These are phyloP conservation scores for Anthracocystis panici-leucophaei DNA, from an alignment of 1,284 basidiomycete genomes.

Conservation along the genomic window DNA sequence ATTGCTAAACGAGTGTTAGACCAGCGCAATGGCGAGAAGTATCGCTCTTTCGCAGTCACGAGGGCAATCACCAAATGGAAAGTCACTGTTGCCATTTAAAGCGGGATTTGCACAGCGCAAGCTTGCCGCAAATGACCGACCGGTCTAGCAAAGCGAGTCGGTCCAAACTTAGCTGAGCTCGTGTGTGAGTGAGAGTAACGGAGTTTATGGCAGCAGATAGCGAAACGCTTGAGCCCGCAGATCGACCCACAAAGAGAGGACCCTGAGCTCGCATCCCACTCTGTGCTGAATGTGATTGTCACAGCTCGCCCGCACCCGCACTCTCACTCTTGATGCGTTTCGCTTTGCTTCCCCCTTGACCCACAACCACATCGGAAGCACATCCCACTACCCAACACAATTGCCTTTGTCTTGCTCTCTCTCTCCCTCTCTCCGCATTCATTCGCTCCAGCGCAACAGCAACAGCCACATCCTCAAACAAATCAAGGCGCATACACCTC, in stretches of 20 bases:
- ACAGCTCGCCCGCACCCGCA: not conserved
- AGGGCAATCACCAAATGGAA: not conserved
- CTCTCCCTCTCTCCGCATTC: constrained; percentile 1
- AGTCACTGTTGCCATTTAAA: not conserved
- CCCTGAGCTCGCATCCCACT: constrained; percentile 4
- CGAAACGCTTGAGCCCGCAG: not conserved
- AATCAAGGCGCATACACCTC: not conserved
- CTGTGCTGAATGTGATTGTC: not conserved
- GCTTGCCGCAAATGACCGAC: constrained; percentile 4
- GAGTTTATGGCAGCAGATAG: constrained; percentile 1
- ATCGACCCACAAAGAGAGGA: not conserved
- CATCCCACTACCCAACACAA: not conserved
- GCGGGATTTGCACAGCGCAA: not conserved
- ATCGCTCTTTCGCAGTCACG: not conserved
- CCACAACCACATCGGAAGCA: not conserved
- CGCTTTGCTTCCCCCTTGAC: not conserved
- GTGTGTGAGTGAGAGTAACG: not conserved
- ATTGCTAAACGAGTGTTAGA: not conserved
- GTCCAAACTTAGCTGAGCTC: not conserved
- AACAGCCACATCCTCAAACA: not conserved
- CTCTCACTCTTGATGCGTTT: not conserved
- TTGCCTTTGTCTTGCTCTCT: not conserved
- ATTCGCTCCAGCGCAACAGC: too few relatives aligned
- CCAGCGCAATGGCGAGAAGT: constrained; percentile 1
- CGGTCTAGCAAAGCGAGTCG: not conserved